These are phyloP conservation scores for Glycyrrhiza uralensis DNA, from an alignment of 306 rosid species.

Conservation along the genomic window DNA sequence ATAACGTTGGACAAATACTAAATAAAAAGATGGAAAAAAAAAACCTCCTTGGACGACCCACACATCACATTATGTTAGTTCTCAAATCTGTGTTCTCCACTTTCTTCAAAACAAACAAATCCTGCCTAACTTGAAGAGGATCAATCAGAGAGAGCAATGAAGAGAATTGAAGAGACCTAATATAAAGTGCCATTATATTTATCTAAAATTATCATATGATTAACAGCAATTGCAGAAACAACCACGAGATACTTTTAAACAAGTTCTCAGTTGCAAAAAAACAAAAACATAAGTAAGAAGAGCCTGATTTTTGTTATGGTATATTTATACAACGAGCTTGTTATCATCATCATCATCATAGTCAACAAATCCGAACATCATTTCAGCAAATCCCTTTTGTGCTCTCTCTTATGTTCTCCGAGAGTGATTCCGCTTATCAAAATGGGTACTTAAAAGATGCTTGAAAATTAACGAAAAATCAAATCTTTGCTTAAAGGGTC, in stretches of 20 bases:
- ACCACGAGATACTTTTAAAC: slow-evolving; percentile 28
- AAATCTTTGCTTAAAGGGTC: background rate
- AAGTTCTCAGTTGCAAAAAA: slow-evolving; percentile 42
- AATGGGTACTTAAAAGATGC: background rate
- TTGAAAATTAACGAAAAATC: background rate
- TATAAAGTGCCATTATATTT: background rate
- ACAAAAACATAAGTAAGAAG: background rate
- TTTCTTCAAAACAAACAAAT: background rate
- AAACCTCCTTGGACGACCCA: background rate
- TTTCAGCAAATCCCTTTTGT: slow-evolving; percentile 29
- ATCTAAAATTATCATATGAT: background rate
- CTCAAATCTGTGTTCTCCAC: background rate
- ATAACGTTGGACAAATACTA: background rate
- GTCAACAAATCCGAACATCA: slow-evolving; percentile 22
- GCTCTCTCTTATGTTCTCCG: background rate
- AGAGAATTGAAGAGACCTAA: background rate
- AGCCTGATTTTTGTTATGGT: slow-evolving; percentile 8
- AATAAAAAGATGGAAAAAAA: background rate
- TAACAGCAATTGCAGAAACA: slow-evolving; percentile 28
- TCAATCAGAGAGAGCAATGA: background rate
- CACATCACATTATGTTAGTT: background rate
- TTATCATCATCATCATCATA: background rate
- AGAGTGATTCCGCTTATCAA: slow-evolving; percentile 20
- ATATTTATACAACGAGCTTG: slow-evolving; percentile 33
- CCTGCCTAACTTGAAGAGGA: background rate